Conservation (phyloP, 2,329 filamentous ascomycete genomes). For the Xylariales sp. region DNA sequence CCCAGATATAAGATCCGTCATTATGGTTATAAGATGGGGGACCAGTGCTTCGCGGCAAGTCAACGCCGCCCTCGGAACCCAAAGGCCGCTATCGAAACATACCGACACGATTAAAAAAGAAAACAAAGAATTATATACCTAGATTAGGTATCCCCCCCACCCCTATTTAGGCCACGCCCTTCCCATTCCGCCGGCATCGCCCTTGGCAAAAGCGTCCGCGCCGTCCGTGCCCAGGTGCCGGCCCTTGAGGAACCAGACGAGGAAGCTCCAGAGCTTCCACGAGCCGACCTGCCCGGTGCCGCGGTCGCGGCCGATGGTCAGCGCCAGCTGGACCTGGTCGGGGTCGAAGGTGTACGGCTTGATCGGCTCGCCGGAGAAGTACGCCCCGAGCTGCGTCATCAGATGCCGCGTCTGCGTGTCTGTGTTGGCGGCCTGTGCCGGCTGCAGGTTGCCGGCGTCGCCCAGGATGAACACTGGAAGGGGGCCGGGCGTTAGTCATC, state of each 20-base stretch:
- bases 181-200: conserved; percentile 32
- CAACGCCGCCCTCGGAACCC: background rate
- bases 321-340: conserved; percentile 49
- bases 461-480: conserved; percentile 56
- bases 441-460: conserved; percentile 57
- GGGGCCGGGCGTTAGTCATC: background rate
- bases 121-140: background rate
- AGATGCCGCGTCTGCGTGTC: conserved; percentile 48
- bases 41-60: background rate
- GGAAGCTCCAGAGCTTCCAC: conserved; percentile 44
- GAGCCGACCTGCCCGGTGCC: conserved; percentile 47
- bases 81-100: background rate
- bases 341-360: conserved; percentile 48
- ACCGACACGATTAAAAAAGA: too few species aligned
- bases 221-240: conserved; percentile 53
- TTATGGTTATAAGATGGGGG: background rate
- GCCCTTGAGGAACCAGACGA: conserved; percentile 54
- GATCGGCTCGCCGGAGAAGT: conserved; percentile 49
- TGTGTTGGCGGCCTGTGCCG: conserved; percentile 48
- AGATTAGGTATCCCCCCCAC: too few species aligned
- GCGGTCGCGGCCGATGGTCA: conserved; percentile 56
- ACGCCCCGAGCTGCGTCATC: conserved; percentile 36
- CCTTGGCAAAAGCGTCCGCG: conserved; percentile 48
- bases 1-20: background rate
- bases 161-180: conserved; percentile 35